Conservation (phyloP, 1,284 basidiomycete genomes). For the Tremellales sp. region DNA sequence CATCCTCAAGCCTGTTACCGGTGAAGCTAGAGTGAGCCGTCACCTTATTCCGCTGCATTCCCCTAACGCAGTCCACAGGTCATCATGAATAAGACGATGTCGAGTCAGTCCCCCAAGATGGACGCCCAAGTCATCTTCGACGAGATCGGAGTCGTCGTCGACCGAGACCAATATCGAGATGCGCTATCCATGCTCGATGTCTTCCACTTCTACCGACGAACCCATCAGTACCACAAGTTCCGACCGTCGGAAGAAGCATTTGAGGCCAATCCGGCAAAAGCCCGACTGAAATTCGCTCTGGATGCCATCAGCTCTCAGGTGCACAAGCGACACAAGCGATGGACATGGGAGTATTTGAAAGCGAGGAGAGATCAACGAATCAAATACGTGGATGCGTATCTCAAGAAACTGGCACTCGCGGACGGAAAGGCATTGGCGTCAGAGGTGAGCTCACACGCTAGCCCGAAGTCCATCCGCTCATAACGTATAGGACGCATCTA, state of each 20-base stretch:
- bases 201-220: slow-evolving; percentile 93
- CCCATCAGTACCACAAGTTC: slow-evolving; percentile 82
- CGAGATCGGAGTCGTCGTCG: slow-evolving; percentile 88
- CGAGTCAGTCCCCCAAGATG: slow-evolving; percentile 72
- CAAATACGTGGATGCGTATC: slow-evolving; percentile 73
- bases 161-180: slow-evolving; percentile 94
- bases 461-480: neutral
- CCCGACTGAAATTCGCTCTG: slow-evolving; percentile 76
- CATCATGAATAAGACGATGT: slow-evolving; percentile 74
- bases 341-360: slow-evolving; percentile 90
- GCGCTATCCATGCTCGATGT: slow-evolving; percentile 91
- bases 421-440: slow-evolving; percentile 51
- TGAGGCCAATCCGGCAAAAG: slow-evolving; percentile 62
- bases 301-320: slow-evolving; percentile 81
- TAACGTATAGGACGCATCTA: slow-evolving; percentile 57
- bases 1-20: slow-evolving; percentile 92
- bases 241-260: slow-evolving; percentile 65
- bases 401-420: slow-evolving; percentile 61
- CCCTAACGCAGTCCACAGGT: slow-evolving; percentile 53
- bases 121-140: slow-evolving; percentile 89
- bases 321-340: slow-evolving; percentile 75
- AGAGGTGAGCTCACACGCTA: slow-evolving; percentile 46
- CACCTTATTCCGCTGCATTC: neutral
- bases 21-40: slow-evolving; percentile 75
- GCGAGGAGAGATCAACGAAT: slow-evolving; percentile 82